A percentile compares a stretch with the other conserved stretches of the same genome.
Evolutionary conservation across 768 basidiomycete species (phyloP).

Genomic region (Botryobasidium botryosum): DNA sequence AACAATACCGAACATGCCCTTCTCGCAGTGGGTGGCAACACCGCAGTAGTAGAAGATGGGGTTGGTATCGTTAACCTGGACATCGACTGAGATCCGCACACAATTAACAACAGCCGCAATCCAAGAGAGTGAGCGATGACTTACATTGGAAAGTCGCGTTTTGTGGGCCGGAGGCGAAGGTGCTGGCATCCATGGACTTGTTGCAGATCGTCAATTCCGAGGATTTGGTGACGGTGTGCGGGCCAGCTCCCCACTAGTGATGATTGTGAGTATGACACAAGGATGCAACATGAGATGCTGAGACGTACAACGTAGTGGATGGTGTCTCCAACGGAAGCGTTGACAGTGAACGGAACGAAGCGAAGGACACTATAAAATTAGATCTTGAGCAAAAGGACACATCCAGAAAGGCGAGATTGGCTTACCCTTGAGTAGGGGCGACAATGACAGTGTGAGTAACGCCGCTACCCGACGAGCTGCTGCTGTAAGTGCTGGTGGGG

Average conservation of each 20-base stretch:
- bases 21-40: constrained; percentile 50
- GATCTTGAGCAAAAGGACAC: background rate
- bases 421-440: constrained; percentile 47
- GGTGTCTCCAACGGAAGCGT: constrained; percentile 63
- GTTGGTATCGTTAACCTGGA: constrained; percentile 55
- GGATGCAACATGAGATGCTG: background rate
- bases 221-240: constrained; percentile 71
- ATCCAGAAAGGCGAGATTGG: background rate
- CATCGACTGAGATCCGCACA: constrained; percentile 31
- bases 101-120: background rate
- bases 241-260: constrained; percentile 46
- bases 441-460: constrained; percentile 62
- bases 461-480: constrained; percentile 30
- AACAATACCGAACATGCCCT: constrained; percentile 57
- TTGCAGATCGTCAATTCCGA: constrained; percentile 55
- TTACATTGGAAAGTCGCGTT: constrained; percentile 44
- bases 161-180: constrained; percentile 49
- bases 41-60: constrained; percentile 64
- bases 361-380: constrained; percentile 32
- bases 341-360: constrained; percentile 56
- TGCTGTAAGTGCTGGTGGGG: constrained; percentile 14
- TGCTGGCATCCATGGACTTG: constrained; percentile 34
- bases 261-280: background rate
- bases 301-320: constrained; percentile 34
- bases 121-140: background rate